Evolutionary conservation across 176 grass and related monocot species (phyloP), one percentile per base, ranked within the genome.

Genomic region (Rhipidocladum racemiflorum): DNA sequence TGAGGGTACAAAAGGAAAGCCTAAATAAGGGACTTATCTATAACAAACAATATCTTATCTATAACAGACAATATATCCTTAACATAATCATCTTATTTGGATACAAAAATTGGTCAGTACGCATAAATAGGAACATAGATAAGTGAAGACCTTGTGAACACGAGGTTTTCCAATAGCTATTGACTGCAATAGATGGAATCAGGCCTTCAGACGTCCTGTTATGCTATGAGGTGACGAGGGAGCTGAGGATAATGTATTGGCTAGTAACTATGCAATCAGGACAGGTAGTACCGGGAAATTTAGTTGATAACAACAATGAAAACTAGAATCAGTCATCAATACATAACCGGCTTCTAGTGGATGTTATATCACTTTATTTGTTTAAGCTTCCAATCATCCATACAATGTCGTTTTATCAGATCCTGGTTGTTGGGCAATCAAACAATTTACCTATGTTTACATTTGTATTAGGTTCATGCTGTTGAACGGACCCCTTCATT

Each of bases 401-500:
- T 45, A 56, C 45, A 65, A 43, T 36, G 18, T 49, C 46, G 13
- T 65, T 32, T 30, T 25, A 54, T 65, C 3, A 29, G 13, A 50
- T 39, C 11, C 42, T 60, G 1, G 5, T 49, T 42, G 29, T 61
- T 70, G 51, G 49, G 23, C 12, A 10, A 79, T 57, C 7, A 36
- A 69, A 76, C 9, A 57, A 36, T 85, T 85, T 79, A 79, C 21
- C 10, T 24, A 43, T 75, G 6, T 62, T 65, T 75, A 44, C 81
- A 48, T 85, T 86, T 40, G 21, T 75, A 83, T 70, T 89, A 99
- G 97, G 93, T 99, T 82, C 89, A 84, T 87, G 97, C 97, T 34
- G 87, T 99, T 45, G 97, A 99, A 76, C 90, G 93, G 78, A 96
- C 97, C 79, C 97, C 97, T 85, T 99, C 97, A 70, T 88, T 99